These are phyloP conservation scores for Aquanectria penicillioides DNA, from an alignment of 2,329 filamentous ascomycete species.

Conservation along the genomic window DNA sequence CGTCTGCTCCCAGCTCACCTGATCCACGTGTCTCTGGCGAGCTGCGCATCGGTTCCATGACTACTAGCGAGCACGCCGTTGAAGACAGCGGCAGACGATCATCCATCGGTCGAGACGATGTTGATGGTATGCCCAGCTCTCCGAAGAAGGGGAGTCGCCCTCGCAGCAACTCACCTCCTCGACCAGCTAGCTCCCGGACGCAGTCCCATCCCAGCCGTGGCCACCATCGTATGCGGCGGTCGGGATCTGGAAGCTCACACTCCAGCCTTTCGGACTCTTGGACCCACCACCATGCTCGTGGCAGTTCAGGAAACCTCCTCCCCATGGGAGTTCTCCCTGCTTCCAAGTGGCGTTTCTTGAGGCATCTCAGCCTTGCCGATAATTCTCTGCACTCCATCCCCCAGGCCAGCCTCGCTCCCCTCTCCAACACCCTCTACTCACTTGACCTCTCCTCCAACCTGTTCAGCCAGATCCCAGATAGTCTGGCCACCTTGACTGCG, in stretches of 20 bases:
- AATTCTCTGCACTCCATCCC: slow-evolving; percentile 88
- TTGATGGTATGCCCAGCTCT: slow-evolving; percentile 56
- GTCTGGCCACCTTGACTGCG: slow-evolving; percentile 83
- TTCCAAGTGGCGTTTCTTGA: slow-evolving; percentile 94
- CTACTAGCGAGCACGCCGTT: slow-evolving; percentile 60
- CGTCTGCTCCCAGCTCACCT: slow-evolving; percentile 74
- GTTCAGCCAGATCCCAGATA: slow-evolving; percentile 94
- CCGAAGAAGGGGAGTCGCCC: slow-evolving; percentile 61
- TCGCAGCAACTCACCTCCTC: slow-evolving; percentile 83
- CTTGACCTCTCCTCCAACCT: slow-evolving; percentile 93
- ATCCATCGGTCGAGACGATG: slow-evolving; percentile 58
- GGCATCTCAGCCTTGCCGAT: slow-evolving; percentile 90
- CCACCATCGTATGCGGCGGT: slow-evolving; percentile 81
- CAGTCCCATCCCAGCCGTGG: slow-evolving; percentile 73
- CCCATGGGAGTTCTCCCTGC: slow-evolving; percentile 77
- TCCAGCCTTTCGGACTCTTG: slow-evolving; percentile 76
- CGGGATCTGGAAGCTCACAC: slow-evolving; percentile 91
- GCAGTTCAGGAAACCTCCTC: slow-evolving; percentile 83
- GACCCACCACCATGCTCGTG: slow-evolving; percentile 67
- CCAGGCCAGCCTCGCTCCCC: slow-evolving; percentile 77
- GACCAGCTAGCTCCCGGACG: slow-evolving; percentile 80
- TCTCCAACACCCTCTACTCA: slow-evolving; percentile 89
- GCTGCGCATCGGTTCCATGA: slow-evolving; percentile 68
- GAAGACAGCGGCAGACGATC: slow-evolving; percentile 52
- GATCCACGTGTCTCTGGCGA: slow-evolving; percentile 60